Evolutionary conservation across 179 eudicot species (phyloP).

Genomic region (Silene vulgaris): DNA sequence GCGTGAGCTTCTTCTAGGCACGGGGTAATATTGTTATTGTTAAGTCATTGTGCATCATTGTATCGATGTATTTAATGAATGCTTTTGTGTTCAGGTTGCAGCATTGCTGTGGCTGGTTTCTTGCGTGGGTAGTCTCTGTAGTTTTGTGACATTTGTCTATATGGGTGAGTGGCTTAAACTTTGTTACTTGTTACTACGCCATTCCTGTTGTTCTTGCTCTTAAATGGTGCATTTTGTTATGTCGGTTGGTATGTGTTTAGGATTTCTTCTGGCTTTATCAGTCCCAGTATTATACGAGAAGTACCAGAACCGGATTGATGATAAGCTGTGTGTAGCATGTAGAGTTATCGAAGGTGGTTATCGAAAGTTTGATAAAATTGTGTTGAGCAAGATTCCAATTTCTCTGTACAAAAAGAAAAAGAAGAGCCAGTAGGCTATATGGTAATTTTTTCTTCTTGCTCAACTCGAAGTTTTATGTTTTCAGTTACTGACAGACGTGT

Average conservation of each 20-base stretch:
- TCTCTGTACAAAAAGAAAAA: slow-evolving; percentile 53
- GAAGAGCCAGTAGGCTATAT: slow-evolving; percentile 55
- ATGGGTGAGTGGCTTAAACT: slow-evolving; percentile 53
- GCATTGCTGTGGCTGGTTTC: slow-evolving; percentile 62
- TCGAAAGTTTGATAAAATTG: slow-evolving; percentile 48
- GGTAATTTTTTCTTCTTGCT: slow-evolving; percentile 30
- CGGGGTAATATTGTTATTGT: not conserved
- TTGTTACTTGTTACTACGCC: not conserved
- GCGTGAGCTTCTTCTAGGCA: not conserved
- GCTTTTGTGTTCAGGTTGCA: slow-evolving; percentile 44
- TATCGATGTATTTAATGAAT: not conserved
- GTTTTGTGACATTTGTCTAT: slow-evolving; percentile 68
- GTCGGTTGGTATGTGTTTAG: slow-evolving; percentile 32
- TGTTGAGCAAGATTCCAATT: slow-evolving; percentile 50
- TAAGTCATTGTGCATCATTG: not conserved
- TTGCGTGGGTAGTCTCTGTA: slow-evolving; percentile 63
- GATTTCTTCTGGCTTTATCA: slow-evolving; percentile 64
- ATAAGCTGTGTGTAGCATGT: slow-evolving; percentile 41
- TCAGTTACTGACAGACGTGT: slow-evolving; percentile 1
- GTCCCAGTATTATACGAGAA: slow-evolving; percentile 73
- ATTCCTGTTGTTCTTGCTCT: not conserved
- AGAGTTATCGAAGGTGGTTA: slow-evolving; percentile 39
- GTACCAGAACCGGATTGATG: slow-evolving; percentile 65
- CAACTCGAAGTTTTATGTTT: not conserved
- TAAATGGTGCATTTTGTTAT: slow-evolving; percentile 14